Conservation (phyloP, 1,284 basidiomycete genomes). For the Cerrena zonata region DNA sequence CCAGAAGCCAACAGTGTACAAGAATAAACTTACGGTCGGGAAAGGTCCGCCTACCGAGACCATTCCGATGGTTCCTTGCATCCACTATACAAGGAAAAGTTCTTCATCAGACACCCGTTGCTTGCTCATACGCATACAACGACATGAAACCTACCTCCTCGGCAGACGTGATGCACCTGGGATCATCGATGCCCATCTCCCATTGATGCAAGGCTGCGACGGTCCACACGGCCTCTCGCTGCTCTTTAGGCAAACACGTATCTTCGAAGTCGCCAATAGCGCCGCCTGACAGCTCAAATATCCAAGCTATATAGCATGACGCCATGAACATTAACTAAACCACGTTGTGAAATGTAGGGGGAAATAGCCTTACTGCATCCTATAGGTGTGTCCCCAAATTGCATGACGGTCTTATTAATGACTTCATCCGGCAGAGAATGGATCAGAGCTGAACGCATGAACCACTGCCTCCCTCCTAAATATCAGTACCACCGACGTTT, state of each 20-base stretch:
- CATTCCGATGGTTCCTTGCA: conserved; percentile 60
- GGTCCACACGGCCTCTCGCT: conserved; percentile 77
- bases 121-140: neutral
- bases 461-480: conserved; percentile 78
- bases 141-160: conserved; percentile 55
- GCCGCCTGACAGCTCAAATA: conserved; percentile 83
- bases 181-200: conserved; percentile 77
- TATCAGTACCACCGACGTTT: neutral
- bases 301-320: conserved; percentile 52
- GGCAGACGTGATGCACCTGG: conserved; percentile 71
- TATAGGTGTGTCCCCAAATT: conserved; percentile 76
- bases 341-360: neutral
- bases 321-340: neutral
- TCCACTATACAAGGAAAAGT: no score
- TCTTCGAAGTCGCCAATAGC: conserved; percentile 71
- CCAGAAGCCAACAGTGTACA: neutral
- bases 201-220: conserved; percentile 89
- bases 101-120: no score
- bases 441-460: conserved; percentile 77
- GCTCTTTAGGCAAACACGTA: conserved; percentile 67
- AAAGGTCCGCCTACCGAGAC: conserved; percentile 73
- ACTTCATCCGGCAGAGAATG: conserved; percentile 78
- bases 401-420: conserved; percentile 74
- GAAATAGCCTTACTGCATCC: conserved; percentile 66
- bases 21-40: conserved; percentile 60